Evolutionary conservation across 2,329 filamentous ascomycete genomes (phyloP).

Genomic region (Cryphonectria radicalis): DNA sequence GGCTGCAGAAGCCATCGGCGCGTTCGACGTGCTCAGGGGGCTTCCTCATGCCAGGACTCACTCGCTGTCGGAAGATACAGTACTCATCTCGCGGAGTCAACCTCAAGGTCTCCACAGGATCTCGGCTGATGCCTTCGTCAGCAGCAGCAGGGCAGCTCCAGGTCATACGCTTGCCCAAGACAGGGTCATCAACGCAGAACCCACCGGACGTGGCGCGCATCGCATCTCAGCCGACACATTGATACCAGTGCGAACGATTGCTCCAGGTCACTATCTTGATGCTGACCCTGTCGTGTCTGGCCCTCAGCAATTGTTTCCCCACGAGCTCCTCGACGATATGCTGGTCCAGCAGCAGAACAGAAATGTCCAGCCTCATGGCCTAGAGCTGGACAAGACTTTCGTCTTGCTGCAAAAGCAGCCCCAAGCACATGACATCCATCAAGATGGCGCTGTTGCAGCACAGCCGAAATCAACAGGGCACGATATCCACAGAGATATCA

Average conservation of each 20-base stretch:
- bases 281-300: slow-evolving; percentile 21
- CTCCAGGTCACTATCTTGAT: slow-evolving; percentile 22
- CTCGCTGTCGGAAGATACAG: slow-evolving; percentile 20
- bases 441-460: slow-evolving; percentile 5
- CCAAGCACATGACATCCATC: slow-evolving; percentile 13
- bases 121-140: slow-evolving; percentile 6
- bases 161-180: slow-evolving; percentile 17
- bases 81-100: slow-evolving; percentile 6
- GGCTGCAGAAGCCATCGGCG: slow-evolving; percentile 10
- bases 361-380: slow-evolving; percentile 15
- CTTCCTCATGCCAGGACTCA: slow-evolving; percentile 22
- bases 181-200: slow-evolving; percentile 15
- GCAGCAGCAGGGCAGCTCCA: slow-evolving; percentile 1
- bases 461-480: background rate
- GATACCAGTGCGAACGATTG: slow-evolving; percentile 14
- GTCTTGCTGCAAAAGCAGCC: background rate
- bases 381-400: slow-evolving; percentile 23
- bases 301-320: slow-evolving; percentile 19
- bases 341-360: slow-evolving; percentile 12
- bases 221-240: slow-evolving; percentile 23
- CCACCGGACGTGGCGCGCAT: slow-evolving; percentile 8
- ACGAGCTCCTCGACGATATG: slow-evolving; percentile 25
- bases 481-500: slow-evolving; percentile 14
- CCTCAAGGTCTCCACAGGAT: slow-evolving; percentile 11
- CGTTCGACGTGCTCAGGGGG: slow-evolving; percentile 13